phyloP scores from a whole-genome alignment of 768 basidiomycete species.

The Suillus subluteus region DNA sequence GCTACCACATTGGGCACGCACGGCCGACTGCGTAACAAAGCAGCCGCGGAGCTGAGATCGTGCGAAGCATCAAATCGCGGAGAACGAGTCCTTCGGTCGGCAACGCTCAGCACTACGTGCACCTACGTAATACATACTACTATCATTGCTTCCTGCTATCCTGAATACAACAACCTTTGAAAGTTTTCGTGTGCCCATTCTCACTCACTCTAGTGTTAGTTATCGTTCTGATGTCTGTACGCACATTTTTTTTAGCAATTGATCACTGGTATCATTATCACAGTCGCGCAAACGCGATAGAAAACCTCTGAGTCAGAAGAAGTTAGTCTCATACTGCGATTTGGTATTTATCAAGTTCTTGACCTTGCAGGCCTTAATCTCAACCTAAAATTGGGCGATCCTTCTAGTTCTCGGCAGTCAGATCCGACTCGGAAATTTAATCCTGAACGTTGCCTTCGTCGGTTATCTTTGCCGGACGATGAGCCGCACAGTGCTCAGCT shows the following conservation, averaged over 20 bases:
- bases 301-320: neutral
- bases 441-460: neutral
- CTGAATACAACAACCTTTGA: too few species aligned
- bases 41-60: too few species aligned
- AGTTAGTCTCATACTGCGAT: neutral
- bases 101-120: too few species aligned
- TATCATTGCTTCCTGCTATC: too few species aligned
- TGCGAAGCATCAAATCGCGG: too few species aligned
- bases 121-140: too few species aligned
- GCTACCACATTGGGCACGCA: too few species aligned
- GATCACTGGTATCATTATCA: neutral
- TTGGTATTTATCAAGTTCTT: neutral
- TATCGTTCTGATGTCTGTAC: neutral
- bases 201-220: neutral
- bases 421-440: neutral
- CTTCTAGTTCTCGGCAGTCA: too few species aligned
- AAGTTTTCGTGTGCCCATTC: neutral
- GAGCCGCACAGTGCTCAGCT: neutral
- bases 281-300: neutral
- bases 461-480: neutral
- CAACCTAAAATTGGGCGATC: neutral
- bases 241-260: neutral
- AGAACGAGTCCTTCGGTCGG: too few species aligned
- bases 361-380: neutral
- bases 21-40: too few species aligned